A percentile compares a stretch with the other conserved stretches of the same genome.
phyloP scores from a whole-genome alignment of 2,329 filamentous ascomycete species.

The Tothia fuscella region DNA sequence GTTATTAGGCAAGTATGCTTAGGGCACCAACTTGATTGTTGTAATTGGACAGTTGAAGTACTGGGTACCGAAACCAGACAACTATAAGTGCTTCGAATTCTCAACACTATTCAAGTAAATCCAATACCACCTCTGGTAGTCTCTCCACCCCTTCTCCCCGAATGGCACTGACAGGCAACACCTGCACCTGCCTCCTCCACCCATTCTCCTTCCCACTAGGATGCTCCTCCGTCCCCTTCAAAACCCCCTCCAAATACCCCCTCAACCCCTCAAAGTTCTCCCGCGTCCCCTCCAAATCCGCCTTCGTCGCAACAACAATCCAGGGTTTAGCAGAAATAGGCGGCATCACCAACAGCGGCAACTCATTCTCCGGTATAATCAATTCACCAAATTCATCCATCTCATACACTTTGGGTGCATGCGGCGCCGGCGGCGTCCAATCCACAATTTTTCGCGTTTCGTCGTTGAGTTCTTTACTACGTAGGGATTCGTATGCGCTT shows the following conservation, averaged over 20 bases:
- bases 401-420: background rate
- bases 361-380: conserved; percentile 9
- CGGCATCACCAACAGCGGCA: conserved; percentile 42
- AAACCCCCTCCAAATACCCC: conserved; percentile 57
- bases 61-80: no score
- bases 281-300: conserved; percentile 67
- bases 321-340: conserved; percentile 88
- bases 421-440: conserved; percentile 38
- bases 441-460: conserved; percentile 42
- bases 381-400: conserved; percentile 1
- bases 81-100: no score
- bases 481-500: conserved; percentile 70
- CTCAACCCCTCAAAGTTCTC: conserved; percentile 62
- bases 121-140: conserved; percentile 61
- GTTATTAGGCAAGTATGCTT: no score
- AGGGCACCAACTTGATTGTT: no score
- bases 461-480: conserved; percentile 57
- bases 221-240: conserved; percentile 51
- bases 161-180: conserved; percentile 82
- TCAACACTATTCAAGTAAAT: conserved; percentile 49
- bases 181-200: conserved; percentile 45
- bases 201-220: conserved; percentile 58
- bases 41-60: no score
- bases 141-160: conserved; percentile 69
- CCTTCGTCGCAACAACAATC: conserved; percentile 93